These are phyloP conservation scores for Symbiodinium pilosum DNA, from an alignment of 73 alveolate genomes.

Conservation along the genomic window DNA sequence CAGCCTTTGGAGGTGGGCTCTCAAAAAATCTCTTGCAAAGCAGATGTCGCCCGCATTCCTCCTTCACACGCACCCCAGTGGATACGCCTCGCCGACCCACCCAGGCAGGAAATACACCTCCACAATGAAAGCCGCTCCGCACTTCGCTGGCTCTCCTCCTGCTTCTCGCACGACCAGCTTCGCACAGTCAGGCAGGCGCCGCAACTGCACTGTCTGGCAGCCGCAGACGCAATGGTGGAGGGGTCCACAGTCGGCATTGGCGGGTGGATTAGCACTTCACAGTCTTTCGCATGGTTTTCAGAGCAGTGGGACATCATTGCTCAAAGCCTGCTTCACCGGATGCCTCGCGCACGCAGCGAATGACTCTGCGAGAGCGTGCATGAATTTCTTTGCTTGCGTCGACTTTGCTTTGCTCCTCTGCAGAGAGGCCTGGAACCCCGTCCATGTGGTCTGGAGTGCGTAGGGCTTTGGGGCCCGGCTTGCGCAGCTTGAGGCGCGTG, in stretches of 20 bases:
- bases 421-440: no score
- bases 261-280: background rate
- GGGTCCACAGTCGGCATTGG: background rate
- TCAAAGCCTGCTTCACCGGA: no score
- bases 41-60: background rate
- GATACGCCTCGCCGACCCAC: background rate
- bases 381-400: no score
- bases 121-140: background rate
- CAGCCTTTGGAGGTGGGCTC: background rate
- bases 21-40: background rate
- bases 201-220: background rate
- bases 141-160: background rate
- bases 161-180: background rate
- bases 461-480: no score
- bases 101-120: background rate
- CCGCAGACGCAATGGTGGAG: background rate
- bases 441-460: no score
- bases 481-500: no score
- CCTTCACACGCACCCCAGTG: background rate
- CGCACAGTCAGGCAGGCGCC: background rate
- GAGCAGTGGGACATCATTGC: no score
- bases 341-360: no score
- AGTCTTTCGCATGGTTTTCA: background rate
- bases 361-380: no score
- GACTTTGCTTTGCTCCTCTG: no score